phyloP scores from a whole-genome alignment of 2,329 filamentous ascomycete species.

The Fusarium longipes region DNA sequence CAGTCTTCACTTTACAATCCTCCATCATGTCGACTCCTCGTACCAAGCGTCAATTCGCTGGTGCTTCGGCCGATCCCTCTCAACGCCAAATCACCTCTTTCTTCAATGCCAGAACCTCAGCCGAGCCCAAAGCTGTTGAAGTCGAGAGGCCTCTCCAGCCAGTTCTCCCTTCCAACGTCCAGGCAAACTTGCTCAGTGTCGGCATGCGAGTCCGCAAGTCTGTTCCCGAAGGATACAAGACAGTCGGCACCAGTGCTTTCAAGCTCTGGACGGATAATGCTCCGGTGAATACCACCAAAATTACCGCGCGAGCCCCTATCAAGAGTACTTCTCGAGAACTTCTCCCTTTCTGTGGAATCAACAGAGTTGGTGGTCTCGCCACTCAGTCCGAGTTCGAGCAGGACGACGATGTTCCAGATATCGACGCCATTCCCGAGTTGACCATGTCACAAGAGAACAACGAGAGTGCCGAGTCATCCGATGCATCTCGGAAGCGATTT shows the following conservation, averaged over 20 bases:
- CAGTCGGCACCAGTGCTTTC: constrained; percentile 62
- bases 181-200: constrained; percentile 87
- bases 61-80: constrained; percentile 66
- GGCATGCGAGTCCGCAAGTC: constrained; percentile 96
- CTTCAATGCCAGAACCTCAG: constrained; percentile 58
- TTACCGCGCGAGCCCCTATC: constrained; percentile 30
- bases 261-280: constrained; percentile 61
- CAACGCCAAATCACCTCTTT: constrained; percentile 74
- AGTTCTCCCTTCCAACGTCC: constrained; percentile 71
- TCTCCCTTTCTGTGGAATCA: constrained; percentile 82
- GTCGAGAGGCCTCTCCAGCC: constrained; percentile 52
- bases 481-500: constrained; percentile 59
- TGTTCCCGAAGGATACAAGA: constrained; percentile 94
- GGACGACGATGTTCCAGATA: constrained; percentile 48
- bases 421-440: constrained; percentile 60
- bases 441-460: constrained; percentile 68
- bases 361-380: constrained; percentile 77
- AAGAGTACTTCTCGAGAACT: constrained; percentile 67
- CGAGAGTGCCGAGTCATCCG: constrained; percentile 55
- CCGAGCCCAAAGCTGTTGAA: constrained; percentile 47
- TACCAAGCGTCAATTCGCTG: constrained; percentile 71
- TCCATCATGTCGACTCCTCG: constrained; percentile 63
- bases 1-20: constrained; percentile 2
- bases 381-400: constrained; percentile 62
- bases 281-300: constrained; percentile 25